phyloP scores from a whole-genome alignment of 1,139 yeast species.

The Taphrina communis region DNA sequence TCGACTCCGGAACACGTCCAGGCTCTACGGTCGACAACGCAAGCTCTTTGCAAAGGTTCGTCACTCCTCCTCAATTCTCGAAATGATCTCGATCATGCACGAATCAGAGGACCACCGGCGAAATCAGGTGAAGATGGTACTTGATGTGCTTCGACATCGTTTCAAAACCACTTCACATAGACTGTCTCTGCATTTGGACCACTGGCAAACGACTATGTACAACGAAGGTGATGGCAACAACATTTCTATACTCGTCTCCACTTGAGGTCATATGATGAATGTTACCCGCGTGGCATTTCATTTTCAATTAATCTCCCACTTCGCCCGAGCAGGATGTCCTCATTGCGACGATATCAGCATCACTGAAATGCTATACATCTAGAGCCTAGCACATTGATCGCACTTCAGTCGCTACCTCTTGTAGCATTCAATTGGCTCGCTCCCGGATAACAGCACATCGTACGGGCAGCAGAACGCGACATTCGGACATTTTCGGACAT shows the following conservation, averaged over 20 bases:
- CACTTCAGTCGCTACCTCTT: not conserved
- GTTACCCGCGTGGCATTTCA: slow-evolving; percentile 13
- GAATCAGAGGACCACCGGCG: too few species aligned
- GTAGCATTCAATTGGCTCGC: not conserved
- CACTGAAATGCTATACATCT: not conserved
- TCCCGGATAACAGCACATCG: slow-evolving; percentile 39
- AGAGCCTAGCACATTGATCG: not conserved
- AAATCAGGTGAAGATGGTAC: too few species aligned
- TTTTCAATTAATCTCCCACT: slow-evolving; percentile 6
- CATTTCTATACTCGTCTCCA: not conserved
- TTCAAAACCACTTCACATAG: too few species aligned
- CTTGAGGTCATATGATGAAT: slow-evolving; percentile 5
- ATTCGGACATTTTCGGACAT: not conserved
- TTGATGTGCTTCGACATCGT: too few species aligned
- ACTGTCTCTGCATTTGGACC: too few species aligned
- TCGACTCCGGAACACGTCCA: too few species aligned
- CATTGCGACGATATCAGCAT: slow-evolving; percentile 8
- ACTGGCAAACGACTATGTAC: too few species aligned
- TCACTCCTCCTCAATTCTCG: too few species aligned
- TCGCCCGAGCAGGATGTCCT: slow-evolving; percentile 3
- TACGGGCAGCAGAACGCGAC: slow-evolving; percentile 23
- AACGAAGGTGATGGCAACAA: too few species aligned
- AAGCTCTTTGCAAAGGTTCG: too few species aligned
- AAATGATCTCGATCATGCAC: too few species aligned
- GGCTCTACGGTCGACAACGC: too few species aligned